Conservation (phyloP, 208 protist species). For the Wallacemonas sp. region DNA sequence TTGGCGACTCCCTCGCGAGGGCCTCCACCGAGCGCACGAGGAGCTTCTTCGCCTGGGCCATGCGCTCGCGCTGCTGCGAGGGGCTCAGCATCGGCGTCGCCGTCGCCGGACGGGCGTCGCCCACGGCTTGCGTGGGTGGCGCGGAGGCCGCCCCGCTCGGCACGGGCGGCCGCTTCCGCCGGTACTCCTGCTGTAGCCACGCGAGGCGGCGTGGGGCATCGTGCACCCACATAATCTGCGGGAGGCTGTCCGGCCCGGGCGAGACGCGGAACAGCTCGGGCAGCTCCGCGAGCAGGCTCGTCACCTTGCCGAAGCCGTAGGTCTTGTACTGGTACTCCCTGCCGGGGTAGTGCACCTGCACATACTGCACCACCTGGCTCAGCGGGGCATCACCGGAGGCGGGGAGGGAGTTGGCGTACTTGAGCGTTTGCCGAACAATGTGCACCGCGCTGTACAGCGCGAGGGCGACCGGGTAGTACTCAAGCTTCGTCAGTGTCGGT, state of each 20-base stretch:
- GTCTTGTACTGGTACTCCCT: constrained; percentile 12
- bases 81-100: not conserved
- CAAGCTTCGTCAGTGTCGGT: not conserved
- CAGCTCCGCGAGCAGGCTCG: not conserved
- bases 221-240: not conserved
- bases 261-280: constrained; percentile 1
- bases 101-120: not conserved
- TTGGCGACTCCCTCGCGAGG: not conserved
- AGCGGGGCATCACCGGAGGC: not conserved
- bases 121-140: not conserved
- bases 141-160: not conserved
- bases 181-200: constrained; percentile 2
- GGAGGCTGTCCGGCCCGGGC: not conserved
- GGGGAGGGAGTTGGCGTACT: not conserved
- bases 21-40: not conserved
- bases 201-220: constrained; percentile 4
- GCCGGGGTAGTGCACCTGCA: not conserved
- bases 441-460: constrained; percentile 5
- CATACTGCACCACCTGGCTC: not conserved
- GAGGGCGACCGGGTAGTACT: not conserved
- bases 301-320: constrained; percentile 12
- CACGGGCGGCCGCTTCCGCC: not conserved
- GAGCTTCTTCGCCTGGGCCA: not conserved
- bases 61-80: not conserved
- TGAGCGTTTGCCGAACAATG: not conserved